phyloP scores from a whole-genome alignment of 306 rosid species.

The Echinosophora koreensis region DNA sequence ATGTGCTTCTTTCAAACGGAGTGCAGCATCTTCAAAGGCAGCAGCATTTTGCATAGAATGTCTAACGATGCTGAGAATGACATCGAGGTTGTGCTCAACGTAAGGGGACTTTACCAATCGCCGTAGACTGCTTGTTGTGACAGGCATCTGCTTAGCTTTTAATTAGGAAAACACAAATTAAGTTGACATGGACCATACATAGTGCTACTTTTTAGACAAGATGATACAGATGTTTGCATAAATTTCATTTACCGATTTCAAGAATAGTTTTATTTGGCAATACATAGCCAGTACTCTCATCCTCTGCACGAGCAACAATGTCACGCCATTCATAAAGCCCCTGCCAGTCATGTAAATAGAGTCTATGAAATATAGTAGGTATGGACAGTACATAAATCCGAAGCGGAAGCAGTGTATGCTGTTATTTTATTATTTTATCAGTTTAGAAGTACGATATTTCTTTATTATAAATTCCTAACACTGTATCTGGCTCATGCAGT shows the following conservation, averaged over 20 bases:
- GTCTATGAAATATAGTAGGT: constrained; percentile 10
- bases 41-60: constrained; percentile 72
- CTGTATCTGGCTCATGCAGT: constrained; percentile 23
- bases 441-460: constrained; percentile 22
- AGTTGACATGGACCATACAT: neutral
- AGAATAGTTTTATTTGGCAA: constrained; percentile 86
- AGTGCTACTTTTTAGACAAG: constrained; percentile 7
- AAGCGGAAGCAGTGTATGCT: constrained; percentile 14
- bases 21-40: constrained; percentile 75
- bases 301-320: constrained; percentile 82
- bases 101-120: constrained; percentile 67
- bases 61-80: constrained; percentile 75
- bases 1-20: constrained; percentile 63
- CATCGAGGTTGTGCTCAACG: constrained; percentile 77
- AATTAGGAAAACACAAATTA: constrained; percentile 39
- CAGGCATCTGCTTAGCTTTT: constrained; percentile 96
- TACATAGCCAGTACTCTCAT: constrained; percentile 94
- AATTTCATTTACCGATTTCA: constrained; percentile 75
- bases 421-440: constrained; percentile 6
- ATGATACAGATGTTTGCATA: constrained; percentile 24
- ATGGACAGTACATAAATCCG: constrained; percentile 17
- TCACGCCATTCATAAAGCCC: constrained; percentile 96
- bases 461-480: constrained; percentile 25
- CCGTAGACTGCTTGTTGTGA: constrained; percentile 64
- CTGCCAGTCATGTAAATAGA: constrained; percentile 54